Base-by-base conservation (phyloP, 2,329 filamentous ascomycete species). In the Aureobasidium sp. region DNA sequence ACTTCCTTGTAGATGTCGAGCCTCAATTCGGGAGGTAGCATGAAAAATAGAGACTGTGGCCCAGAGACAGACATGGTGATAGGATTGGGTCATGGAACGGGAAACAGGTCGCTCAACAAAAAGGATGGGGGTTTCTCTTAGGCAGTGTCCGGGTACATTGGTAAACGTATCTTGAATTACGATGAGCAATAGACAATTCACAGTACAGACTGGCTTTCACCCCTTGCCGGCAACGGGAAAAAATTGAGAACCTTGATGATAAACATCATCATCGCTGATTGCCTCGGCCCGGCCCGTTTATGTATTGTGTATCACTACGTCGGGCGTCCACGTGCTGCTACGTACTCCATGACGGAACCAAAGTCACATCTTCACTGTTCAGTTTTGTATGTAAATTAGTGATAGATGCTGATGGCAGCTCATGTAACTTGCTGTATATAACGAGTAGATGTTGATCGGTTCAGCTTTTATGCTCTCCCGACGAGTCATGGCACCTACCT, bases 1-100 rank as follows among this genome's bases (percentile, higher is more conserved):
- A 80, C 72, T 61, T 71, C 63, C 66, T 73, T 71, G 66, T 80
- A 80, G 61, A 80, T 79, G 61, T 77, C 74, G 5, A 80, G 71
- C 6, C 78, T 71, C 47, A 80, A 74, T 66, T 80, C 78, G 5
- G 75, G 68, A 2, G 78, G 78, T 5, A 80, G 69, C 8, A 74
- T 73, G n/a, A 79, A 69, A 39, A 80, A 73, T 2, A 70, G 72
- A 47, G 73, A 73, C 15, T 47, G 51, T 29, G 48, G 32, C 36
- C 42, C 26, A n/a, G 39, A 46, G 13, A 37, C 39, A 46, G 34
- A n/a, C 58, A 61, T 61, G 36, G 13, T 51, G n/a, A 27, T n/a
- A 23, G 23, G 39, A 26, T n/a, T 26, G n/a, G n/a, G 2, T 15
- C 10, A 26, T 26, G 5, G 27, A 37, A 48, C 20, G 20, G 26